A percentile compares a stretch with the other conserved stretches of the same genome.
phyloP scores from a whole-genome alignment of 2,329 filamentous ascomycete species.

The Botrytis fabae region DNA sequence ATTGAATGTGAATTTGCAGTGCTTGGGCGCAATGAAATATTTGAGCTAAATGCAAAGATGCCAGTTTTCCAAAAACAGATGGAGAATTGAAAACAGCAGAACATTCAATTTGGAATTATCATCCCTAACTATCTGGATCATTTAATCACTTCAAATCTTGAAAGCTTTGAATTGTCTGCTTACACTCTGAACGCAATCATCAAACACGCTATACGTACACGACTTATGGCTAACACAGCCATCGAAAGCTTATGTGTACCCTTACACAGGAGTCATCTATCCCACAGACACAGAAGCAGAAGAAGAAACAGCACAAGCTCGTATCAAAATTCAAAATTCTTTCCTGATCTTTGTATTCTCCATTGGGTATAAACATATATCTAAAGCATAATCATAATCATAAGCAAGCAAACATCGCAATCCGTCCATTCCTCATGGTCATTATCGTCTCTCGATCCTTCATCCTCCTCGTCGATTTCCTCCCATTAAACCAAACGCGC shows the following conservation, averaged over 20 bases:
- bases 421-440: background rate
- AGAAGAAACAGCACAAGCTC: fast-evolving
- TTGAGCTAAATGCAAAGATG: background rate
- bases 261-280: too few relatives aligned
- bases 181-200: background rate
- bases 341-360: slow-evolving; percentile 8
- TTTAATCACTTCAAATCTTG: background rate
- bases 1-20: background rate
- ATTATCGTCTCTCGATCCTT: background rate
- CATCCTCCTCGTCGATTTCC: background rate
- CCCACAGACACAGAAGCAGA: too few relatives aligned
- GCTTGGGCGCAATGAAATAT: background rate
- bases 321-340: background rate
- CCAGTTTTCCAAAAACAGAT: background rate
- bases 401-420: slow-evolving; percentile 6
- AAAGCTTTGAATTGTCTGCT: background rate
- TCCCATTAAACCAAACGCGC: background rate
- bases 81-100: background rate
- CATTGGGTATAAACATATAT: slow-evolving; percentile 16
- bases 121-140: background rate
- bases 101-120: background rate
- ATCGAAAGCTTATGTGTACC: background rate
- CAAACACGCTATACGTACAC: background rate
- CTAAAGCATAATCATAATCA: slow-evolving; percentile 6
- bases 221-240: background rate